phyloP scores from a whole-genome alignment of 805 yeast genomes.

The Spathaspora gorwiae region DNA sequence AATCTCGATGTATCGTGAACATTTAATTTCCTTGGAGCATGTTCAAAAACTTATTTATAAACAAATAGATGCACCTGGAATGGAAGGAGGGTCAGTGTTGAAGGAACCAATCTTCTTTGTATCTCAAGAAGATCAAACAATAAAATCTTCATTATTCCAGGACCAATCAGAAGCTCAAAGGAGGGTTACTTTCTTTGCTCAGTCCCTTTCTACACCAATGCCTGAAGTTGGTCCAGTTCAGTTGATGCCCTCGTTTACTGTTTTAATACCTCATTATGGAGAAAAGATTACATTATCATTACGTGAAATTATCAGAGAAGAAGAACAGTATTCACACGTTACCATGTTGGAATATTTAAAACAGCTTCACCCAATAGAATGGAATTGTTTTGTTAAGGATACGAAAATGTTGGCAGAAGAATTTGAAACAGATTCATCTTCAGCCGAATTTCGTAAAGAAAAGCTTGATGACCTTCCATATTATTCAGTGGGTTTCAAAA shows the following conservation, averaged over 20 bases:
- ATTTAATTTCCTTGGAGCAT: conserved; percentile 68
- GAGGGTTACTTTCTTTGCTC: conserved; percentile 84
- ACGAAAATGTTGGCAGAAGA: conserved; percentile 94
- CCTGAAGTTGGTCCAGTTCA: conserved; percentile 64
- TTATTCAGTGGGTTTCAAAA: conserved; percentile 94
- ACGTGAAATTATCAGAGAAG: conserved; percentile 94
- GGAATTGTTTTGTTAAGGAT: conserved; percentile 97
- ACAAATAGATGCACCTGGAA: conserved; percentile 26
- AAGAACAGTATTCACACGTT: conserved; percentile 92
- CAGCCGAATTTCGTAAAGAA: conserved; percentile 9
- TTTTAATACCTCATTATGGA: conserved; percentile 90
- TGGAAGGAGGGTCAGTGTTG: conserved; percentile 23
- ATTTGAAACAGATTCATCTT: conserved; percentile 47
- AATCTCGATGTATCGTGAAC: conserved; percentile 78
- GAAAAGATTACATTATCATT: conserved; percentile 92
- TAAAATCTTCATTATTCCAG: conserved; percentile 53
- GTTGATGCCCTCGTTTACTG: conserved; percentile 79
- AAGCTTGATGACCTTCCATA: conserved; percentile 91
- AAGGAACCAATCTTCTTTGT: conserved; percentile 76
- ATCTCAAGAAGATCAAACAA: conserved; percentile 74
- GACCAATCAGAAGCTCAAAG: conserved; percentile 74
- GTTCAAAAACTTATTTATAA: conserved; percentile 62
- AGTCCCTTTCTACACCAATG: conserved; percentile 81
- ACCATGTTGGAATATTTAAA: conserved; percentile 91
- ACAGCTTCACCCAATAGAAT: conserved; percentile 92